Evolutionary conservation across 208 protist genomes (phyloP), one percentile per base, ranked within the genome.

Genomic region (Acanthamoeba triangularis): DNA sequence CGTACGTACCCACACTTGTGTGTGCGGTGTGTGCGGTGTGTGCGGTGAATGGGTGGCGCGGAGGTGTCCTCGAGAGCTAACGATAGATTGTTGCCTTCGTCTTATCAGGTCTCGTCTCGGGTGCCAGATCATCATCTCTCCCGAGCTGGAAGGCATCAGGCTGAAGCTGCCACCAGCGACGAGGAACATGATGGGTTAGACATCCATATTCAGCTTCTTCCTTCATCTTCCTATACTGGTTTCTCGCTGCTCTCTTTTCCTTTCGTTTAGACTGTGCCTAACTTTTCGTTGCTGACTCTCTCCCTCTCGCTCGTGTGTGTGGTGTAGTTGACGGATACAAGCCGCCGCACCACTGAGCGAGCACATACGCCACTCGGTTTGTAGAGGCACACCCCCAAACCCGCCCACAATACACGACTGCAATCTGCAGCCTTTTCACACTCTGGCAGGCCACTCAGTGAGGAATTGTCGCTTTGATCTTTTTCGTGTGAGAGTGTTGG

Each of bases 61-160:
- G 47, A 7, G 5, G 44, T 47, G 44, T 47, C 44, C 44, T 13
- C 44, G 14, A 63, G n/a, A n/a, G 14, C 14, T 63, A 63, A 28
- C 14, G 14, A 63, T 63, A 28, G 0, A 52, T 90, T 52, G 37
- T 11, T 41, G 74, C 5, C 52, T 7, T 37, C n/a, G 0, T n/a
- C 85, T 23, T n/a, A 78, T 82, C 76, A 97, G 95, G 54, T 97
- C 96, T 14, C 95, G 96, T 69, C 84, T 97, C 44, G 96, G 96
- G 13, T 97, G 96, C 95, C 96, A 97, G 84, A 90, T 97, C 47
- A 96, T 95, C 14, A 67, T 97, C 59, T 78, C 63, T 25, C 95
- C 95, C 47, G 95, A 97, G 44, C 84, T 97, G 37, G 93, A 95
- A 8, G 96, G 96, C n/a, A 97, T 96, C 67, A 37, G 76, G 47